Base-by-base conservation (phyloP, 2,329 filamentous ascomycete species). In the Claviceps sp. region DNA sequence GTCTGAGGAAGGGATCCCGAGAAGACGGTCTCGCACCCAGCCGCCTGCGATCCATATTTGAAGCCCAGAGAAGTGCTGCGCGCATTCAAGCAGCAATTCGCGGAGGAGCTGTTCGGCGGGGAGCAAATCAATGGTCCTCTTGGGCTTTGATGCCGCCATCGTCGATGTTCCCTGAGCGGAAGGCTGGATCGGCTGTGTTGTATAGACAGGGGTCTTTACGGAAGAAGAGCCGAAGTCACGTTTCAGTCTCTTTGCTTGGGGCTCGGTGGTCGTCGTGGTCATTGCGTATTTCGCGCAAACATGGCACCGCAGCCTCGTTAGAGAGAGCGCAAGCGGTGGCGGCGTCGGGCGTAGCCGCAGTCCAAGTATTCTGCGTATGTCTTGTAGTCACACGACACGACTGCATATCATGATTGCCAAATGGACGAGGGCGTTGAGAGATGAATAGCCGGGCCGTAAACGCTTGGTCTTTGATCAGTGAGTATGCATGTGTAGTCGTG, bases 201-300 rank as follows among this genome's bases (percentile, higher is more conserved):
- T 43, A 24, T 17, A 24, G 19, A 22, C 14, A 43, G 10, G 7
- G 11, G 16, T 6, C 17, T 22, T 43, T 17, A 43, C 11, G 10
- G 10, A 24, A 43, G 41, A 16, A 7, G 17, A 10, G 5, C 17
- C 43, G 7, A 30, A 7, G 6, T 46, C 44, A 34, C 14, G 44
- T 26, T 34, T 34, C 68, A 71, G 52, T 39, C 65, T 0, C 55
- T 72, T 6, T 61, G 64, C 14, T 62, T 70, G 8, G n/a, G 44
- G 44, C 26, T 46, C 44, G 26, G 22, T 11, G 44, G 26, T 46
- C 16, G 26, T 46, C 16, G 26, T 16, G 24, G 24, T 46, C 44
- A 46, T 46, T 24, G 34, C 46, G 19, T 16, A 5, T n/a, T 48
- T 39, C 17, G 46, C 22, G 17, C 24, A 39, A 8, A 34, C 44